Evolutionary conservation across 805 yeast species (phyloP).

Genomic region (Yarrowia deformans): DNA sequence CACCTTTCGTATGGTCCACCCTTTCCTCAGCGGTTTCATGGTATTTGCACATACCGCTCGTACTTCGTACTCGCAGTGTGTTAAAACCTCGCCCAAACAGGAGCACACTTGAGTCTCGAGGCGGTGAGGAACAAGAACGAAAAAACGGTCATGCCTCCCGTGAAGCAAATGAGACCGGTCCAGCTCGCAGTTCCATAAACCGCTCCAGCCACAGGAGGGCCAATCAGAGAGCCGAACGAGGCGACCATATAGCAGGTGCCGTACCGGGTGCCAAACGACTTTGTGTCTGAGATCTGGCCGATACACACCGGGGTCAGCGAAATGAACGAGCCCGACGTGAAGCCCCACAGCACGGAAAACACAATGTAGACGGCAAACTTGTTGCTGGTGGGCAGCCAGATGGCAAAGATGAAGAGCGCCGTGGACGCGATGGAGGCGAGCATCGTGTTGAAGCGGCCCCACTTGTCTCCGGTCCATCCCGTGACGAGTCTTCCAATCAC

Average conservation of each 20-base stretch:
- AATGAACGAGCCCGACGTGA: constrained; percentile 66
- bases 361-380: constrained; percentile 54
- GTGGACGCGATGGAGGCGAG: constrained; percentile 56
- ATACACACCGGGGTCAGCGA: constrained; percentile 73
- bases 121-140: constrained; percentile 42
- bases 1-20: too few species aligned
- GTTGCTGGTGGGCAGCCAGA: constrained; percentile 69
- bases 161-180: constrained; percentile 47
- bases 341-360: constrained; percentile 64
- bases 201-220: constrained; percentile 53
- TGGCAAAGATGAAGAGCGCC: constrained; percentile 57
- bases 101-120: constrained; percentile 43
- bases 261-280: constrained; percentile 71
- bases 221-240: constrained; percentile 51
- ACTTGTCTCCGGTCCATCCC: constrained; percentile 60
- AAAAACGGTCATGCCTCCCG: constrained; percentile 46
- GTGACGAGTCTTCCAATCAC: constrained; percentile 63
- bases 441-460: constrained; percentile 67
- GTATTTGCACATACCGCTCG: too few species aligned
- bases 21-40: too few species aligned
- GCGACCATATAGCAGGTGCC: constrained; percentile 67
- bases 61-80: too few species aligned
- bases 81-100: constrained; percentile 9
- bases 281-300: constrained; percentile 67
- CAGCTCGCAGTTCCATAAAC: constrained; percentile 43